phyloP scores from a whole-genome alignment of 768 basidiomycete genomes.

The Agaricus subrufescens region DNA sequence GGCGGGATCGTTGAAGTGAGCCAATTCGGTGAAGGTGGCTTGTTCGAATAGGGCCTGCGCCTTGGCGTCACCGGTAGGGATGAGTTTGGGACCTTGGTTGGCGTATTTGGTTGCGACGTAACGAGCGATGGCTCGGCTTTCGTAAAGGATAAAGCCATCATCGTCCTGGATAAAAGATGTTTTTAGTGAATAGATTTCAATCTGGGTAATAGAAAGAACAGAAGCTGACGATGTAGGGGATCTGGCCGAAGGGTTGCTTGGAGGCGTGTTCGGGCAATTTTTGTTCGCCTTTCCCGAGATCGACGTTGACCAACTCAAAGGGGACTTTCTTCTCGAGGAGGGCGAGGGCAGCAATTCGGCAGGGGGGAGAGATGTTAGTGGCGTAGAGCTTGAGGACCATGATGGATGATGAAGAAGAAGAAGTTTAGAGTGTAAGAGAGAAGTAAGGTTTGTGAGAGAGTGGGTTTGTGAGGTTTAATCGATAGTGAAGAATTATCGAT shows the following conservation, averaged over 20 bases:
- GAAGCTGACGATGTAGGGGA: conserved; percentile 47
- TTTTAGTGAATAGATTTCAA: neutral
- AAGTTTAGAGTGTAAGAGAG: too few relatives aligned
- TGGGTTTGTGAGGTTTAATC: too few relatives aligned
- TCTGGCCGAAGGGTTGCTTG: conserved; percentile 62
- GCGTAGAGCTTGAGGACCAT: conserved; percentile 47
- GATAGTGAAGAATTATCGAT: too few relatives aligned
- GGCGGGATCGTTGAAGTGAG: conserved; percentile 19
- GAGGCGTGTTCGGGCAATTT: conserved; percentile 37
- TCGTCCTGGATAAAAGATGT: conserved; percentile 34
- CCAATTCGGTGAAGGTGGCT: conserved; percentile 44
- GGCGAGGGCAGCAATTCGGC: conserved; percentile 44
- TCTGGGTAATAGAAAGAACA: conserved; percentile 18
- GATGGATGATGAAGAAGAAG: too few relatives aligned
- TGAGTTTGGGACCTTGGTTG: conserved; percentile 42
- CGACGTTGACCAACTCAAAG: conserved; percentile 43
- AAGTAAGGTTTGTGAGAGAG: too few relatives aligned
- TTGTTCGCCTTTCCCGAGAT: conserved; percentile 40
- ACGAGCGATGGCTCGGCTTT: conserved; percentile 55
- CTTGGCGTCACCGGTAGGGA: conserved; percentile 41
- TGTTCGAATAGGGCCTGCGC: conserved; percentile 39
- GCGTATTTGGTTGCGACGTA: conserved; percentile 56
- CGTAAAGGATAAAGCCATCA: conserved; percentile 58
- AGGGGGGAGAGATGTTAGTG: conserved; percentile 33
- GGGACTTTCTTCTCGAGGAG: conserved; percentile 54